These are phyloP conservation scores for Nasturtium officinale DNA, from an alignment of 345 rosid species.

Conservation along the genomic window DNA sequence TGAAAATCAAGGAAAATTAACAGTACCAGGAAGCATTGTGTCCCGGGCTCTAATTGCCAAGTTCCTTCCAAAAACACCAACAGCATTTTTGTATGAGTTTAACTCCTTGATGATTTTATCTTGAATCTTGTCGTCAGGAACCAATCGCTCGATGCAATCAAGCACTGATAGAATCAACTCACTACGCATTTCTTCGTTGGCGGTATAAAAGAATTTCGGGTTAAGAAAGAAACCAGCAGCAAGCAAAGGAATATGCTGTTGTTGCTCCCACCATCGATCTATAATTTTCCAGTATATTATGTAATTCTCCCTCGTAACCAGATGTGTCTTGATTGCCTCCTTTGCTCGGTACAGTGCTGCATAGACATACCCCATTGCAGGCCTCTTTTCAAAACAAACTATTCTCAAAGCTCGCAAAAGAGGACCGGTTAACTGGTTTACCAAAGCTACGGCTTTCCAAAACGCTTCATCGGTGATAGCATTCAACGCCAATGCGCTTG, in stretches of 20 bases:
- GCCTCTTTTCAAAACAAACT: conserved; percentile 60
- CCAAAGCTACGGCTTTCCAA: conserved; percentile 67
- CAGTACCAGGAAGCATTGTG: conserved; percentile 69
- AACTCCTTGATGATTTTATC: conserved; percentile 74
- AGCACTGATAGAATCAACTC: conserved; percentile 60
- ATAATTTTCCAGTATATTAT: conserved; percentile 76
- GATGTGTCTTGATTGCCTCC: conserved; percentile 75
- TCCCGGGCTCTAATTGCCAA: conserved; percentile 86
- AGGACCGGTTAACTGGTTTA: conserved; percentile 59
- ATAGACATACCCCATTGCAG: conserved; percentile 83
- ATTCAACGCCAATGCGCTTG: conserved; percentile 63
- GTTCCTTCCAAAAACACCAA: conserved; percentile 85
- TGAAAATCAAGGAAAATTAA: neutral
- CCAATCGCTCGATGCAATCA: conserved; percentile 78
- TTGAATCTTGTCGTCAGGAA: conserved; percentile 65
- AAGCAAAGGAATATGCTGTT: conserved; percentile 64
- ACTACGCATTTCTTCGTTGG: conserved; percentile 62
- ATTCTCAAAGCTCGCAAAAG: conserved; percentile 61
- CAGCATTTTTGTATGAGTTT: conserved; percentile 62
- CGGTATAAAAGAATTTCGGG: conserved; percentile 77
- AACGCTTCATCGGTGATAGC: conserved; percentile 66
- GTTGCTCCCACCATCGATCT: conserved; percentile 77
- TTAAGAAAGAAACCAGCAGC: conserved; percentile 89
- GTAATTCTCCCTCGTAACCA: conserved; percentile 64
- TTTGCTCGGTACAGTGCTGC: conserved; percentile 84